Evolutionary conservation across 2,329 filamentous ascomycete species (phyloP).

Genomic region (Verticillium klebahnii): DNA sequence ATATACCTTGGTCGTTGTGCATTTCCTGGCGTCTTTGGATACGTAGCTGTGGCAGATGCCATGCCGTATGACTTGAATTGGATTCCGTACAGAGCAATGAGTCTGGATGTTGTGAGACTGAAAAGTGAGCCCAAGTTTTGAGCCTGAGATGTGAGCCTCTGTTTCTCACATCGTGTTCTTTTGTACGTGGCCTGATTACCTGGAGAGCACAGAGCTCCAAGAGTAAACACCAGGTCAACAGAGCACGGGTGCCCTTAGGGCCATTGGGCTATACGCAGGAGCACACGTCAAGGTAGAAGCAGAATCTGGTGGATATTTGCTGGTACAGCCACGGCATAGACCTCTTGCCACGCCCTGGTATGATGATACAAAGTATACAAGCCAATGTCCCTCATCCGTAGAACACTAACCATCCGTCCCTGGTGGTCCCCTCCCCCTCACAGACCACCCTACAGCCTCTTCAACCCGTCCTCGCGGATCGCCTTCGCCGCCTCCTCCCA

Average conservation of each 20-base stretch:
- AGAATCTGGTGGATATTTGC: neutral
- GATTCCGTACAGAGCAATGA: neutral
- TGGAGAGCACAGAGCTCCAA: no score
- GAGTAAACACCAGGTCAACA: no score
- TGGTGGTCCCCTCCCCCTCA: neutral
- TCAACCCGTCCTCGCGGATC: constrained; percentile 43
- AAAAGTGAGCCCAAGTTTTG: no score
- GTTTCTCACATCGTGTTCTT: no score
- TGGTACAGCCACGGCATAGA: neutral
- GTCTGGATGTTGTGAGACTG: neutral
- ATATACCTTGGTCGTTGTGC: neutral
- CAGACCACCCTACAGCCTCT: constrained; percentile 37
- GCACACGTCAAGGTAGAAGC: neutral
- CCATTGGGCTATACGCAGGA: no score
- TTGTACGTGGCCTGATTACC: no score
- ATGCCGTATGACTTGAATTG: neutral
- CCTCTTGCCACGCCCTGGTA: neutral
- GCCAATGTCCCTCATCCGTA: constrained; percentile 1
- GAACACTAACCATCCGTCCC: neutral
- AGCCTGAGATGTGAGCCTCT: no score
- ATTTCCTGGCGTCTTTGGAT: neutral
- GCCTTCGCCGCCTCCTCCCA: constrained; percentile 48
- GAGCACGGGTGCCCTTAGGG: no score
- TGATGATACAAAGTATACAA: constrained; percentile 13
- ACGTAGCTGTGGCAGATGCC: neutral